Base-by-base conservation (phyloP, 495 filamentous ascomycete species). In the Lophiostoma macrostomum region DNA sequence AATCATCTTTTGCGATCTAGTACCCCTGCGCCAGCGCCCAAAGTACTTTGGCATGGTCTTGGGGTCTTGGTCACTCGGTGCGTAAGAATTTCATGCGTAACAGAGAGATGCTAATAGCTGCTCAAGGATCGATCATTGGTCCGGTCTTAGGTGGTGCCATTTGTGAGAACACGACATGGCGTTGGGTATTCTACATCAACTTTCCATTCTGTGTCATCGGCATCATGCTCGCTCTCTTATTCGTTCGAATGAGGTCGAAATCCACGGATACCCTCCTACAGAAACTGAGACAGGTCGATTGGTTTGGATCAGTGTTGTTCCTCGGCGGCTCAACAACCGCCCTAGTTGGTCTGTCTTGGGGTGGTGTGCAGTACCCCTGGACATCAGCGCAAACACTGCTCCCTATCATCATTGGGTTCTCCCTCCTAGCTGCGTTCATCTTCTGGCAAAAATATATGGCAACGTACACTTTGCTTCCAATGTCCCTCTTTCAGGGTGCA, bases 301-400 rank as follows among this genome's bases (percentile, higher is more conserved):
- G 82, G 74, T 27, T 79, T 25, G 84, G 84, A 0, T 70, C 72
- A 5, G 47, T 78, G 0, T 20, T 85, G 1, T 86, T 87, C 60
- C 71, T 77, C 4, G 67, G 60, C 12, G 67, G 69, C 0, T 62
- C 67, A 3, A 70, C 72, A 10, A 58, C 67, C 4, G 70, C 85
- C 45, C 65, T 83, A 3, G 71, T 83, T 19, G 75, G 74, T 0
- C 36, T 85, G 0, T 73, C 75, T 3, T 84, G 77, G 76, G 82
- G 73, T 1, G 81, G 79, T 0, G 61, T 72, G 1, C 67, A 75
- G 60, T 81, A 76, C 60, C 30, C 68, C 2, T 87, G 83, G 81
- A 50, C 45, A 14, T 64, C 63, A 0, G 78, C 73, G 70, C 71
- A 73, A 20, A 82, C 80, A 0, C 65, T 85, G 13, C 75, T 80